Evolutionary conservation across 2,329 filamentous ascomycete genomes (phyloP).

Genomic region (Clonostachys solani): DNA sequence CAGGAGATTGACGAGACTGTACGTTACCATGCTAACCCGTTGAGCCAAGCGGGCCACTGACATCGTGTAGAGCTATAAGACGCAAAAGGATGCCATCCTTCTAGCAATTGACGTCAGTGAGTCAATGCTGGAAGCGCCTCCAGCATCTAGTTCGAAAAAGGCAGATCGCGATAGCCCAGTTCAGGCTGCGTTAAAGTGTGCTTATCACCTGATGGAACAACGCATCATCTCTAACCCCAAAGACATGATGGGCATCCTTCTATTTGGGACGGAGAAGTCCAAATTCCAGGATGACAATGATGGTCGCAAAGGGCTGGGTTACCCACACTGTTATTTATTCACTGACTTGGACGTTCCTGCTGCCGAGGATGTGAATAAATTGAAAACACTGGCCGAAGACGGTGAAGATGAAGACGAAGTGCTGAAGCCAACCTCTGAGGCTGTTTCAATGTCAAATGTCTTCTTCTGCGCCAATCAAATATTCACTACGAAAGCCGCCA

Average conservation of each 20-base stretch:
- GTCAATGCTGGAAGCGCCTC: conserved; percentile 75
- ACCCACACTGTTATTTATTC: conserved; percentile 90
- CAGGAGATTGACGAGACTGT: conserved; percentile 59
- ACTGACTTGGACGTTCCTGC: conserved; percentile 84
- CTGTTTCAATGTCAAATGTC: conserved; percentile 79
- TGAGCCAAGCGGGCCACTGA: conserved; percentile 1
- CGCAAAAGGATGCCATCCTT: conserved; percentile 94
- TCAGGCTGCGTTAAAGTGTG: conserved; percentile 85
- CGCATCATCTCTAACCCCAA: conserved; percentile 95
- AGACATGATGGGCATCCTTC: conserved; percentile 93
- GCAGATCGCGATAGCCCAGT: conserved; percentile 74
- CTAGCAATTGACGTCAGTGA: conserved; percentile 90
- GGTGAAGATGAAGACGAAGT: conserved; percentile 68
- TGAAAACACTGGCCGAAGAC: conserved; percentile 74
- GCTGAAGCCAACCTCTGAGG: conserved; percentile 64
- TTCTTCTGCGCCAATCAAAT: conserved; percentile 95
- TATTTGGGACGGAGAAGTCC: conserved; percentile 86
- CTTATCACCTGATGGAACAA: conserved; percentile 94
- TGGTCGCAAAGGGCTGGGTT: conserved; percentile 56
- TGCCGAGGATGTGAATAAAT: conserved; percentile 77
- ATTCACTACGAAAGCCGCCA: conserved; percentile 90
- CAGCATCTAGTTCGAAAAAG: conserved; percentile 65
- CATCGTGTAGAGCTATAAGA: conserved; percentile 69
- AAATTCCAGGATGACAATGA: conserved; percentile 69
- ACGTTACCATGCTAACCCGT: conserved; percentile 12